phyloP scores from a whole-genome alignment of 1,284 basidiomycete genomes.

The Cutaneotrichosporon spelunceum region DNA sequence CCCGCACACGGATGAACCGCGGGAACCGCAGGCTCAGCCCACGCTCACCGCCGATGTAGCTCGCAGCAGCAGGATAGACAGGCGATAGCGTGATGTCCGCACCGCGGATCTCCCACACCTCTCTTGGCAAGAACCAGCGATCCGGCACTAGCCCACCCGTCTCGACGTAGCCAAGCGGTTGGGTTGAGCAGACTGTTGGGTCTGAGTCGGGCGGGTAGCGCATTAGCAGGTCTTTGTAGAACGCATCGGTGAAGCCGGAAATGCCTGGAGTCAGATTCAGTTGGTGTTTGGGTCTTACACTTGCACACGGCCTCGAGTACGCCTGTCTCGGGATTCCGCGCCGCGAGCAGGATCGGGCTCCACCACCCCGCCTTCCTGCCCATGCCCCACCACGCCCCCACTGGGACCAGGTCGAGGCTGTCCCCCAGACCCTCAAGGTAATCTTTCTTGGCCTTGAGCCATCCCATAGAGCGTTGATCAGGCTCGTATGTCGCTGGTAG shows the following conservation, averaged over 20 bases:
- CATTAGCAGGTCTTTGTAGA: slow-evolving; percentile 71
- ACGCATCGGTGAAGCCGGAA: slow-evolving; percentile 78
- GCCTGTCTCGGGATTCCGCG: slow-evolving; percentile 69
- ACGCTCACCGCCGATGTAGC: slow-evolving; percentile 63
- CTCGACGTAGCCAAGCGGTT: slow-evolving; percentile 64
- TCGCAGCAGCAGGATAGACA: slow-evolving; percentile 75
- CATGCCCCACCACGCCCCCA: slow-evolving; percentile 86
- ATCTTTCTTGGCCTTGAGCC: slow-evolving; percentile 78
- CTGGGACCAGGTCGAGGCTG: slow-evolving; percentile 61
- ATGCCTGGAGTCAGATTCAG: slow-evolving; percentile 24
- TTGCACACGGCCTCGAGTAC: slow-evolving; percentile 79
- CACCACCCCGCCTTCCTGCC: slow-evolving; percentile 92
- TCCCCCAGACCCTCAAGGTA: slow-evolving; percentile 55
- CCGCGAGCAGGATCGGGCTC: slow-evolving; percentile 81
- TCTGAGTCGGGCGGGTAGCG: slow-evolving; percentile 60
- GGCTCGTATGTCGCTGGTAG: slow-evolving; percentile 88
- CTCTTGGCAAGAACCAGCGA: slow-evolving; percentile 77
- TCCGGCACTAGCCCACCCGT: slow-evolving; percentile 72
- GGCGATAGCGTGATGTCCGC: slow-evolving; percentile 88
- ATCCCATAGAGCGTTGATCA: slow-evolving; percentile 60
- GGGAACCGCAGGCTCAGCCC: slow-evolving; percentile 66
- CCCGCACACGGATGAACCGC: slow-evolving; percentile 56
- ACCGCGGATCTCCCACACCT: slow-evolving; percentile 89
- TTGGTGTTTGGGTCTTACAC: slow-evolving; percentile 53
- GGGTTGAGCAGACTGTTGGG: slow-evolving; percentile 60